Conservation (phyloP, 176 grass and related monocot genomes). For the Aegilops umbellulata region DNA sequence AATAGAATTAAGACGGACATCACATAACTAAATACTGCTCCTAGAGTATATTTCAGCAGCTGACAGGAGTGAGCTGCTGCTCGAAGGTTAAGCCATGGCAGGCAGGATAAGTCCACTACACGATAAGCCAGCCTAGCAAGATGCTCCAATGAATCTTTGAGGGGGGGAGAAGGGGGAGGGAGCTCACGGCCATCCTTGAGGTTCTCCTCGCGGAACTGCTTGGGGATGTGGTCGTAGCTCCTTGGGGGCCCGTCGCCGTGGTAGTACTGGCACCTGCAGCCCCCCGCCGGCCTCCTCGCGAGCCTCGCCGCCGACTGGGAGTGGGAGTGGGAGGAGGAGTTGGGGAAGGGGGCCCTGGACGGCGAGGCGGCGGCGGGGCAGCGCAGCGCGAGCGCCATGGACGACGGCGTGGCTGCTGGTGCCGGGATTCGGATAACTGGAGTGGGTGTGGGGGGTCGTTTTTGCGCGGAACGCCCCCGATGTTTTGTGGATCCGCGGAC, state of each 20-base stretch:
- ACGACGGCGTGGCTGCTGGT: neutral
- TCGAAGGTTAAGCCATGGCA: neutral
- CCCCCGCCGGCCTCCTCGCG: slow-evolving; percentile 1
- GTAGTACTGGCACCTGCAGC: slow-evolving; percentile 31
- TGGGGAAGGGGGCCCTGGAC: slow-evolving; percentile 6
- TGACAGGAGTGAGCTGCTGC: no score
- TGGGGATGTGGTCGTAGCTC: slow-evolving; percentile 72
- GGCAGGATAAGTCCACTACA: neutral
- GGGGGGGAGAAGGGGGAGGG: neutral
- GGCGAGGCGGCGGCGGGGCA: slow-evolving; percentile 27
- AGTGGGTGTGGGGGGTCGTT: neutral
- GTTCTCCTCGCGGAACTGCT: slow-evolving; percentile 81
- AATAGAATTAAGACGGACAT: neutral
- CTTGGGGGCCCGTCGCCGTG: slow-evolving; percentile 37
- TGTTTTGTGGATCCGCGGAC: no score
- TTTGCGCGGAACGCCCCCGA: no score
- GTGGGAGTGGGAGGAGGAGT: neutral
- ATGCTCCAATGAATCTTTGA: neutral
- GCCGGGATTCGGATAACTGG: neutral
- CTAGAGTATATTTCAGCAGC: neutral
- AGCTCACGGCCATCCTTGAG: slow-evolving; percentile 72
- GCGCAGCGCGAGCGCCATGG: slow-evolving; percentile 36
- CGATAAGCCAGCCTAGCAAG: neutral
- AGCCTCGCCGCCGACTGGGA: neutral
- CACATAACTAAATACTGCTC: no score